Conservation (phyloP, 192 early-diverging fungal genomes). For the Borealophlyctis nickersoniae region DNA sequence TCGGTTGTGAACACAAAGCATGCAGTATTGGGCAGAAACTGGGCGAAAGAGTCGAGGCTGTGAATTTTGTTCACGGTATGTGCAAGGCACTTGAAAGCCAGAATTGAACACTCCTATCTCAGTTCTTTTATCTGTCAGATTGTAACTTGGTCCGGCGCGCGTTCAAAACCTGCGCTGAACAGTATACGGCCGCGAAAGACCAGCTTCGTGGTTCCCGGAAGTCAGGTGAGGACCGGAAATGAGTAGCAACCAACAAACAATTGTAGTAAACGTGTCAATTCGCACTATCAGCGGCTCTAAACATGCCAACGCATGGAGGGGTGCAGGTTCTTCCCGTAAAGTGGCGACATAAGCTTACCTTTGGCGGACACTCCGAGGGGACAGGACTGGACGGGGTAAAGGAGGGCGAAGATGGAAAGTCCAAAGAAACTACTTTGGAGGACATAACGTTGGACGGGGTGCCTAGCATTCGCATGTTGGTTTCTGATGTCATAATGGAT, state of each 20-base stretch:
- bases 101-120: slow-evolving; percentile 26
- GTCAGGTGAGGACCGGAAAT: too few relatives aligned
- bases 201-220: slow-evolving; percentile 16
- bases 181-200: slow-evolving; percentile 33
- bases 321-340: slow-evolving; percentile 80
- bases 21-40: slow-evolving; percentile 77
- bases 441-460: slow-evolving; percentile 81
- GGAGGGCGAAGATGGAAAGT: slow-evolving; percentile 12
- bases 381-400: not conserved
- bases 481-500: slow-evolving; percentile 81
- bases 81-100: slow-evolving; percentile 5
- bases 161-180: slow-evolving; percentile 49
- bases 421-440: slow-evolving; percentile 53
- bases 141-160: slow-evolving; percentile 68
- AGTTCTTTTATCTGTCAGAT: slow-evolving; percentile 43
- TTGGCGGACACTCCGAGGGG: slow-evolving; percentile 45
- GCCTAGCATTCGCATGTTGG: slow-evolving; percentile 72
- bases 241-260: too few relatives aligned
- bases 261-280: too few relatives aligned
- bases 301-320: slow-evolving; percentile 43
- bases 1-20: not conserved
- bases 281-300: too few relatives aligned
- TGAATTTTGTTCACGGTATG: slow-evolving; percentile 59
- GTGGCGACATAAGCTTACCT: slow-evolving; percentile 77
- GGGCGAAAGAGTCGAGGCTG: slow-evolving; percentile 62